These are phyloP conservation scores for Dichotomopilus funicola DNA, from an alignment of 2,329 filamentous ascomycete species.

Conservation along the genomic window DNA sequence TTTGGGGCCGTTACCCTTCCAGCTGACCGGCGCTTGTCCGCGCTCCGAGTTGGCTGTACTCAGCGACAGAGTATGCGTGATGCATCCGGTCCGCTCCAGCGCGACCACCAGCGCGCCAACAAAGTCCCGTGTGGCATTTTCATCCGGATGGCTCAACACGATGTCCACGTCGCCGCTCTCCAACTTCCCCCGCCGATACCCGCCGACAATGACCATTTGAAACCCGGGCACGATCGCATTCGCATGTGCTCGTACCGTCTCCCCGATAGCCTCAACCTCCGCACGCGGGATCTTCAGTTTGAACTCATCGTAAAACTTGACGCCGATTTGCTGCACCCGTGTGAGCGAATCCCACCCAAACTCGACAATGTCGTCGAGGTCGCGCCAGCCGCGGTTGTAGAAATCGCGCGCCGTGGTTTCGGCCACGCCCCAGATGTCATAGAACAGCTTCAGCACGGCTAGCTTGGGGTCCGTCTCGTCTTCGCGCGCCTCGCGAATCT, in stretches of 20 bases:
- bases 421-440: slow-evolving; percentile 88
- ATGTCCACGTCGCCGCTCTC: slow-evolving; percentile 78
- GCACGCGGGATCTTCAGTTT: slow-evolving; percentile 59
- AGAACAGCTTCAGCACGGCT: slow-evolving; percentile 61
- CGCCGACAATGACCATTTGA: slow-evolving; percentile 62
- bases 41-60: slow-evolving; percentile 65
- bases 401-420: slow-evolving; percentile 75
- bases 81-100: slow-evolving; percentile 61
- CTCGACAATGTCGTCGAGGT: slow-evolving; percentile 80
- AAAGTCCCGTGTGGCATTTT: slow-evolving; percentile 61
- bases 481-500: slow-evolving; percentile 56
- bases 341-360: slow-evolving; percentile 69
- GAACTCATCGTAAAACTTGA: slow-evolving; percentile 92
- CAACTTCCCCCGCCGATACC: slow-evolving; percentile 72
- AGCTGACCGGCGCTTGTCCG: slow-evolving; percentile 54
- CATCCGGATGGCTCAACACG: slow-evolving; percentile 71
- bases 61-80: slow-evolving; percentile 76
- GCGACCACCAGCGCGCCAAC: slow-evolving; percentile 62
- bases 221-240: slow-evolving; percentile 51
- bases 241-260: slow-evolving; percentile 59
- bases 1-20: slow-evolving; percentile 39
- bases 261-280: slow-evolving; percentile 67
- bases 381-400: slow-evolving; percentile 71
- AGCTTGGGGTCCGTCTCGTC: slow-evolving; percentile 60
- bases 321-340: slow-evolving; percentile 82